Base-by-base conservation (phyloP, 495 filamentous ascomycete genomes). In the Lichenothelia convexa region DNA sequence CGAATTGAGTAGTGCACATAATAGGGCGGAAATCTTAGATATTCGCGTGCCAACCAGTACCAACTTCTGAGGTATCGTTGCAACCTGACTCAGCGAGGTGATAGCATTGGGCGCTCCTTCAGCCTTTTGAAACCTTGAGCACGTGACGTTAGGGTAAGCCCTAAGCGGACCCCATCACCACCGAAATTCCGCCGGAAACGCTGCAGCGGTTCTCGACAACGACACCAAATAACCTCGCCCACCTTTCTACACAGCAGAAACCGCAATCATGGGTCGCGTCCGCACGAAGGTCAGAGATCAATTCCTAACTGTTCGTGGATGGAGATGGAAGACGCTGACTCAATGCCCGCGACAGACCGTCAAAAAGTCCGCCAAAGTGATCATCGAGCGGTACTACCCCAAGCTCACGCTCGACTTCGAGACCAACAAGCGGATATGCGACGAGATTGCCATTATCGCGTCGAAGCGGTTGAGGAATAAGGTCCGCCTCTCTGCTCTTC, bases 331-430 rank as follows among this genome's bases (percentile, higher is more conserved):
- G n/a, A n/a, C n/a, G 24, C 18, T 39, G 1, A 32, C n/a, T 45
- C 45, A 45, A 45, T 35, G 8, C n/a, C n/a, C 16, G 21, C 40
- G 8, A 40, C 48, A 74, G 82, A 99, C 91, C 50, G 89, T 95
- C 62, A 95, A 99, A 78, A 89, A 93, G 71, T 95, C 86, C 64
- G 86, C 91, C 66, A 95, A 95, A 78, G 83, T 94, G 73, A 84
- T 95, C 67, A 94, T 97, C 65, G 89, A 95, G 76, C 78, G 55
- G 24, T 53, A 49, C 39, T 49, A 97, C 73, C 91, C 89, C 55
- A 83, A 83, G 63, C 70, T 99, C 59, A 93, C 85, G 39, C 83
- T 95, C 61, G 91, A 95, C 68, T 99, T 99, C 72, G 91, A 99
- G 73, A 91, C 83, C 74, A 97, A 97, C 78, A 95, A 97, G 78